These are phyloP conservation scores for Panicum virgatum DNA, from an alignment of 202 grass and related monocot species.

Conservation along the genomic window DNA sequence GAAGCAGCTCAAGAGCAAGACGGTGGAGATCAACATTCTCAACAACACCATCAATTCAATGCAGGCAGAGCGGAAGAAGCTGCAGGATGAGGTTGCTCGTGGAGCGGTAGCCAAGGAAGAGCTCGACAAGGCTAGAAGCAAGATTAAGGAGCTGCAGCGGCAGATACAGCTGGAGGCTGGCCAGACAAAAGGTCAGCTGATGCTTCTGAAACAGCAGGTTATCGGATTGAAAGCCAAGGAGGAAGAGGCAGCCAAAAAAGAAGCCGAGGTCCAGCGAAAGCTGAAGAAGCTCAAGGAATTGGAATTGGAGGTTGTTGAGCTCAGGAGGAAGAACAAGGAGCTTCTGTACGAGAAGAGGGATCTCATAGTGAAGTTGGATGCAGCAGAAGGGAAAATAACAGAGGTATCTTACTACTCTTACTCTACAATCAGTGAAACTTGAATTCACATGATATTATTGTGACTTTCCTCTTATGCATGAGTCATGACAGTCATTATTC, in stretches of 20 bases:
- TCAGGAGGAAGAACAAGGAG: conserved; percentile 91
- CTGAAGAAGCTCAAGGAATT: conserved; percentile 73
- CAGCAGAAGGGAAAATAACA: conserved; percentile 65
- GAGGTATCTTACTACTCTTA: conserved; percentile 34
- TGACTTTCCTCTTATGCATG: not conserved
- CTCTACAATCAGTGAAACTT: not conserved
- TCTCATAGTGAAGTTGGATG: conserved; percentile 75
- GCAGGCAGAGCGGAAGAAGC: conserved; percentile 78
- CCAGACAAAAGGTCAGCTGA: conserved; percentile 81
- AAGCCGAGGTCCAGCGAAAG: conserved; percentile 72
- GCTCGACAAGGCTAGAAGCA: conserved; percentile 55
- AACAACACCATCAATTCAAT: conserved; percentile 70
- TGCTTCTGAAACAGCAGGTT: conserved; percentile 91
- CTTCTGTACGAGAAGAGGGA: conserved; percentile 93
- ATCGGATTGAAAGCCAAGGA: conserved; percentile 69
- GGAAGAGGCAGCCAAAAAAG: conserved; percentile 65
- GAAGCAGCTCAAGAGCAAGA: conserved; percentile 90
- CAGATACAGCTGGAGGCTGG: conserved; percentile 74
- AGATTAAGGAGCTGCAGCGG: conserved; percentile 85
- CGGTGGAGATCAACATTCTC: conserved; percentile 73
- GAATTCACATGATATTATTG: conserved; percentile 15
- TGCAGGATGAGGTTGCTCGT: conserved; percentile 58
- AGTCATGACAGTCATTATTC: not conserved
- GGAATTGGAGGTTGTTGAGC: conserved; percentile 83
- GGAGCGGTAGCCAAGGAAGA: conserved; percentile 49